Conservation (phyloP, 495 filamentous ascomycete genomes). For the Penicillium lagena region DNA sequence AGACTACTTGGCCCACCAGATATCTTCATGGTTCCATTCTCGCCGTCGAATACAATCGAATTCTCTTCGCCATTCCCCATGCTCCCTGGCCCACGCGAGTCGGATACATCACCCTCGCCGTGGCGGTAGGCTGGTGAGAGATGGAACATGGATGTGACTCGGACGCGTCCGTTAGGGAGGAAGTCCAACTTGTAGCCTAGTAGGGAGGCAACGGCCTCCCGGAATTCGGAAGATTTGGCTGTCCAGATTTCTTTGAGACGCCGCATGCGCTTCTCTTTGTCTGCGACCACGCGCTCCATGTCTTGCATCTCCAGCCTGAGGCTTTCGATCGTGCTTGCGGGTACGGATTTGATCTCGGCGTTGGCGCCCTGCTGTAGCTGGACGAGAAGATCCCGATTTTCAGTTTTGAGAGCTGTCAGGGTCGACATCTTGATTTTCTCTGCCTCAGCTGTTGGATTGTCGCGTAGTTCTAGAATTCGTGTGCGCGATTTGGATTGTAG, state of each 20-base stretch:
- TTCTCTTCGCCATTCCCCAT: slow-evolving; percentile 61
- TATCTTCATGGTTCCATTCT: slow-evolving; percentile 95
- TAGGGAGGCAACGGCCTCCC: slow-evolving; percentile 81
- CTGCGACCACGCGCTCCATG: slow-evolving; percentile 64
- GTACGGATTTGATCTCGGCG: slow-evolving; percentile 51
- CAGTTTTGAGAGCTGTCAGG: slow-evolving; percentile 66
- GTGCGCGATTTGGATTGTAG: slow-evolving; percentile 70
- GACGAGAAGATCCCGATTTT: slow-evolving; percentile 76
- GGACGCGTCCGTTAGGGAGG: slow-evolving; percentile 85
- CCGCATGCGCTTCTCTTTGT: slow-evolving; percentile 75
- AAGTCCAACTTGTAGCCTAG: slow-evolving; percentile 92
- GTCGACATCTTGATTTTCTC: slow-evolving; percentile 78
- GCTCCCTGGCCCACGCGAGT: slow-evolving; percentile 41
- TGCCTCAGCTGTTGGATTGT: slow-evolving; percentile 80
- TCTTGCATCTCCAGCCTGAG: slow-evolving; percentile 65
- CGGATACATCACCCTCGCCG: slow-evolving; percentile 45
- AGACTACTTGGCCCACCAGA: slow-evolving; percentile 78
- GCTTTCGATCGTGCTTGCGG: slow-evolving; percentile 68
- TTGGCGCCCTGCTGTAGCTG: slow-evolving; percentile 54
- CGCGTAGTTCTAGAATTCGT: slow-evolving; percentile 78
- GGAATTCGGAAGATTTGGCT: slow-evolving; percentile 84
- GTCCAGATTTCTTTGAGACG: slow-evolving; percentile 87
- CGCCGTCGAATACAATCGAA: slow-evolving; percentile 93
- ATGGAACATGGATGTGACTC: slow-evolving; percentile 74
- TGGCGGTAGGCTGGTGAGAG: slow-evolving; percentile 49